A percentile compares a stretch with the other conserved stretches of the same genome.
Conservation (phyloP, 2,329 filamentous ascomycete genomes). For the Colletotrichum paranaense region DNA sequence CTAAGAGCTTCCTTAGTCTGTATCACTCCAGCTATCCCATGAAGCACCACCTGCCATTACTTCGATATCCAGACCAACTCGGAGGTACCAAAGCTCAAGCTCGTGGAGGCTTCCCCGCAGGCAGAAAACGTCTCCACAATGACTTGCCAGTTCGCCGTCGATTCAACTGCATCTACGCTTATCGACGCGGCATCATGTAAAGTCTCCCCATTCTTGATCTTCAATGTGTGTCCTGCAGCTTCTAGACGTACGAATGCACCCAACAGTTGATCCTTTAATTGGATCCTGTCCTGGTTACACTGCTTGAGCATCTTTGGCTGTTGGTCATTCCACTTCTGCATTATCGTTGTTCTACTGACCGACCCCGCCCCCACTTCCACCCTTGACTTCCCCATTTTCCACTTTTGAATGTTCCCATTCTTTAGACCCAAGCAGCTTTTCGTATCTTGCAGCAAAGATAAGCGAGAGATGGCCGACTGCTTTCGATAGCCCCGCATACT, state of each 20-base stretch:
- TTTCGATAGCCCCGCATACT: background rate
- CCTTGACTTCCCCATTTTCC: background rate
- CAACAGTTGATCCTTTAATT: background rate
- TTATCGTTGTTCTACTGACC: background rate
- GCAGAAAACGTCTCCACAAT: slow-evolving; percentile 6
- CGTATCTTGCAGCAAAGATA: background rate
- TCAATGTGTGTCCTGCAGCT: background rate
- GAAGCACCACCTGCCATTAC: background rate
- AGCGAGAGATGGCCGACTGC: background rate
- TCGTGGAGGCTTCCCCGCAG: background rate
- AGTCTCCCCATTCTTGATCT: background rate
- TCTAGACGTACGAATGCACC: background rate
- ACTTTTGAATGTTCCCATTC: background rate
- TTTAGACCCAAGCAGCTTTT: background rate
- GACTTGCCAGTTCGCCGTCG: background rate
- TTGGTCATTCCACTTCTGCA: background rate
- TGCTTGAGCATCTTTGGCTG: background rate
- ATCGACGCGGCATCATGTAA: background rate
- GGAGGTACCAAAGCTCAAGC: background rate
- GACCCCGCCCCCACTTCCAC: background rate
- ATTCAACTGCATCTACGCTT: background rate
- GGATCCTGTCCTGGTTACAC: background rate
- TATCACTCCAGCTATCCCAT: background rate
- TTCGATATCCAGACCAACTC: background rate
- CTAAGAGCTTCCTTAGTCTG: background rate